Percentiles rank a stretch among this genome's conserved stretches.
Conservation (phyloP, 495 filamentous ascomycete genomes). For the Hyaloscypha bicolor region DNA sequence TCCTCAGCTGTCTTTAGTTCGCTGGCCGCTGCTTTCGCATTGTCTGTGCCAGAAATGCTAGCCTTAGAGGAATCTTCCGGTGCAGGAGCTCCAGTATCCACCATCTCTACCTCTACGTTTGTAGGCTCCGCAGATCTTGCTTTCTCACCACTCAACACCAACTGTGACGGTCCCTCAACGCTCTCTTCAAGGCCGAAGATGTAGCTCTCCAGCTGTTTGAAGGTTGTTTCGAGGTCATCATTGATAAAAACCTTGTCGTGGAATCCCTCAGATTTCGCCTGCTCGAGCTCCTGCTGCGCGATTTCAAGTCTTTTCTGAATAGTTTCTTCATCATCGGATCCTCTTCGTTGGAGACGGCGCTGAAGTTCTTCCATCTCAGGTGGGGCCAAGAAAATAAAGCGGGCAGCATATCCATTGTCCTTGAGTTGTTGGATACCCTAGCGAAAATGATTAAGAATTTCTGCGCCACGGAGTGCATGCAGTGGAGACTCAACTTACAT, state of each 20-base stretch:
- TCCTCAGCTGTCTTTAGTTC: neutral
- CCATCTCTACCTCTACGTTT: conserved; percentile 19
- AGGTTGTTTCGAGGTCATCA: conserved; percentile 70
- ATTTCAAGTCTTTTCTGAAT: conserved; percentile 61
- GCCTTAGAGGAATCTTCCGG: neutral
- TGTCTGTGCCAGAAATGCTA: neutral
- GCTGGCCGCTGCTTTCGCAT: neutral
- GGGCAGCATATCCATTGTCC: conserved; percentile 65
- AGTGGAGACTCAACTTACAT: conserved; percentile 34
- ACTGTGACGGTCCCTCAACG: neutral
- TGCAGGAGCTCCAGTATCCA: conserved; percentile 1
- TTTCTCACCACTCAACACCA: conserved; percentile 2
- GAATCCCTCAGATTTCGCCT: conserved; percentile 58
- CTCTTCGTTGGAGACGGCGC: conserved; percentile 39
- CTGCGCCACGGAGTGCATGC: neutral
- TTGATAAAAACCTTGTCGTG: conserved; percentile 69
- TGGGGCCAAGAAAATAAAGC: conserved; percentile 73
- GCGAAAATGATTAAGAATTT: conserved; percentile 39
- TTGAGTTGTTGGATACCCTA: conserved; percentile 72
- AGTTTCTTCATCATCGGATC: conserved; percentile 64
- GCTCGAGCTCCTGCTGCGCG: conserved; percentile 67
- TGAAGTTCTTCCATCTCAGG: conserved; percentile 66
- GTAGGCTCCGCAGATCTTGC: conserved; percentile 12
- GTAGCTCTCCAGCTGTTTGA: conserved; percentile 39
- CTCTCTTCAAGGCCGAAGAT: conserved; percentile 28